Base-by-base conservation (phyloP, 108 stramenopile species). In the Cyclostephanos tholiformis region DNA sequence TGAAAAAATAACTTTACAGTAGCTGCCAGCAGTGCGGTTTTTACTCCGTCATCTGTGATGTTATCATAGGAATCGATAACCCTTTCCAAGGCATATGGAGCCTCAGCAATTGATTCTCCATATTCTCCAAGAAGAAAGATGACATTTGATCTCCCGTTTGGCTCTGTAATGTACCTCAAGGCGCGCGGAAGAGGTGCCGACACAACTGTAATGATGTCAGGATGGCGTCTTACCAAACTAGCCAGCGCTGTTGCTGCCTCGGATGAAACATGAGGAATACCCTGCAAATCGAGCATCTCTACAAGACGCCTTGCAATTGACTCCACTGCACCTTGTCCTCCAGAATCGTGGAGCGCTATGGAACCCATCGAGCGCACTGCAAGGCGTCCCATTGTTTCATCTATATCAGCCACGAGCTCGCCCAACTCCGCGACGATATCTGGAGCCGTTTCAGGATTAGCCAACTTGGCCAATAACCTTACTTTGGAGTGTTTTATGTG, bases 71-170 rank as follows among this genome's bases (percentile, higher is more conserved):
- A 74, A 77, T 94, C 91, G 72, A 94, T 94, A 29, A 96, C 79
- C 58, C 89, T 93, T 79, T 99, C 99, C 50, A 99, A 74, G n/a
- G 95, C 84, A 82, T 99, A 99, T 1, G 99, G 99, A 2, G 98
- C 98, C 57, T 97, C 96, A 22, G 78, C 67, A 32, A 99, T 84
- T 27, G 92, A 74, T 16, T 89, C 91, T 16, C 98, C 98, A 73
- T 93, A 98, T 83, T 99, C 98, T n/a, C 98, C 99, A 17, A 99
- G 65, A 69, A 99, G 80, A 80, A 94, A 98, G 32, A 99, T 85
- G 43, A 97, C 77, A 38, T 94, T 93, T 25, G 98, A 96, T 60
- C 95, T 96, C 25, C 98, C 99, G 25, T 41, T 66, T n/a, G 90
- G 84, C 58, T 96, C 94, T 35, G 83, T 79, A 4, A 96, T 75